A percentile compares a stretch with the other conserved stretches of the same genome.
These are phyloP conservation scores for Rachicladosporium sp. DNA, from an alignment of 2,329 filamentous ascomycete species.

Conservation along the genomic window DNA sequence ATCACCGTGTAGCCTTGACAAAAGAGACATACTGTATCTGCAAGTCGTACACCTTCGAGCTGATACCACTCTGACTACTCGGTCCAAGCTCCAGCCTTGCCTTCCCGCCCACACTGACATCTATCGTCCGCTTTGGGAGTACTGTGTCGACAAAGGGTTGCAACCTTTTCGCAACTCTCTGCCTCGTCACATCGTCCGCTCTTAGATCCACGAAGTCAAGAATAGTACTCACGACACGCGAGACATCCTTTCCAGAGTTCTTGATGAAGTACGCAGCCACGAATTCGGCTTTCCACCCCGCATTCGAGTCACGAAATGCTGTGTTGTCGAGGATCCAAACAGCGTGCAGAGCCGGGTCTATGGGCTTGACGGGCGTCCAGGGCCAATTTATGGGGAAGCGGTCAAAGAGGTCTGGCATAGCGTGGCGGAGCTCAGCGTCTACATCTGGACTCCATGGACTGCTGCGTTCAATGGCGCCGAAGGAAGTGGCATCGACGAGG, in stretches of 20 bases:
- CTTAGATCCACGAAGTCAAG: slow-evolving; percentile 56
- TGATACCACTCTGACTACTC: slow-evolving; percentile 21
- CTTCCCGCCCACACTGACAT: slow-evolving; percentile 44
- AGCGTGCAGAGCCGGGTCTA: slow-evolving; percentile 52
- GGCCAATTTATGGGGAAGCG: slow-evolving; percentile 43
- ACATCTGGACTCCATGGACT: slow-evolving; percentile 21
- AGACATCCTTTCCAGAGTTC: slow-evolving; percentile 53
- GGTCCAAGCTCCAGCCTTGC: slow-evolving; percentile 25
- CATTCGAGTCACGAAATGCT: slow-evolving; percentile 47
- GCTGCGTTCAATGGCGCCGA: slow-evolving; percentile 15
- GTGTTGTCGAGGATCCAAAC: slow-evolving; percentile 90
- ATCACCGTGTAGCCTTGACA: background rate
- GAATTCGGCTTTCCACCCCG: slow-evolving; percentile 66
- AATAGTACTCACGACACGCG: slow-evolving; percentile 57
- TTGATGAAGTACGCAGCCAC: slow-evolving; percentile 71
- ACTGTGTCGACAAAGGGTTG: slow-evolving; percentile 69
- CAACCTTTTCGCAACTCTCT: slow-evolving; percentile 55
- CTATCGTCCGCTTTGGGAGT: slow-evolving; percentile 55
- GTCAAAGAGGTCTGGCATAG: slow-evolving; percentile 24
- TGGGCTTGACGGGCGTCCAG: slow-evolving; percentile 21
- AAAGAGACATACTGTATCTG: slow-evolving; percentile 11
- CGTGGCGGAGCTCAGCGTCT: slow-evolving; percentile 18
- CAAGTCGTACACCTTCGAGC: slow-evolving; percentile 17
- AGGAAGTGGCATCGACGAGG: slow-evolving; percentile 16
- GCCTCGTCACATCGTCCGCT: slow-evolving; percentile 36